These are phyloP conservation scores for Pyricularia pennisetigena DNA, from an alignment of 2,329 filamentous ascomycete genomes.

Conservation along the genomic window DNA sequence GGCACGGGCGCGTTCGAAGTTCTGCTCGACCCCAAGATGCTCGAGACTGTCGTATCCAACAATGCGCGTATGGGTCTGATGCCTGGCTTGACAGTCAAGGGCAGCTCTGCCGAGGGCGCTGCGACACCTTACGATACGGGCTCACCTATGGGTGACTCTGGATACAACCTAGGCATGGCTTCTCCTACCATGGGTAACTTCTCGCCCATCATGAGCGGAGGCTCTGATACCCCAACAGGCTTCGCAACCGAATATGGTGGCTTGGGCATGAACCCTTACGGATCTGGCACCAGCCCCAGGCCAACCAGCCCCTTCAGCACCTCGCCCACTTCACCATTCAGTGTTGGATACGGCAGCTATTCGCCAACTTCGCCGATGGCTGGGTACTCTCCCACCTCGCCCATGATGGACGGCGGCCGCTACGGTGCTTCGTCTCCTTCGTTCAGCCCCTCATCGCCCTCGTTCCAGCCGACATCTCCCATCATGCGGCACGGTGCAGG, in stretches of 20 bases:
- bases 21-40: slow-evolving; percentile 86
- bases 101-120: slow-evolving; percentile 66
- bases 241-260: slow-evolving; percentile 55
- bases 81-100: slow-evolving; percentile 69
- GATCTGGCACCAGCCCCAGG: slow-evolving; percentile 52
- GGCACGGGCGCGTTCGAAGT: slow-evolving; percentile 95
- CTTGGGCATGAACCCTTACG: slow-evolving; percentile 45
- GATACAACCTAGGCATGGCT: slow-evolving; percentile 48
- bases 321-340: slow-evolving; percentile 57
- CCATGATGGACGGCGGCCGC: slow-evolving; percentile 42
- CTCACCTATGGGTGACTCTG: slow-evolving; percentile 66
- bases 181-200: slow-evolving; percentile 57
- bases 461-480: slow-evolving; percentile 54
- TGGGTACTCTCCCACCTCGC: slow-evolving; percentile 71
- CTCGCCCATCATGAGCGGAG: slow-evolving; percentile 68
- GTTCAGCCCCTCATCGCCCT: slow-evolving; percentile 54
- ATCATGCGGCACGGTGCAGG: slow-evolving; percentile 45
- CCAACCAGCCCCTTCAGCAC: slow-evolving; percentile 65
- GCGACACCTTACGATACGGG: slow-evolving; percentile 91
- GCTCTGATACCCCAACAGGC: slow-evolving; percentile 60
- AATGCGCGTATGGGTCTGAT: slow-evolving; percentile 79
- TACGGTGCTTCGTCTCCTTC: slow-evolving; percentile 43
- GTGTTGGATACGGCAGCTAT: slow-evolving; percentile 46
- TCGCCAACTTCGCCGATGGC: slow-evolving; percentile 69
- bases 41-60: slow-evolving; percentile 88